phyloP scores from a whole-genome alignment of 148 eudicot genomes.

The Rhododendron kiyosumense region DNA sequence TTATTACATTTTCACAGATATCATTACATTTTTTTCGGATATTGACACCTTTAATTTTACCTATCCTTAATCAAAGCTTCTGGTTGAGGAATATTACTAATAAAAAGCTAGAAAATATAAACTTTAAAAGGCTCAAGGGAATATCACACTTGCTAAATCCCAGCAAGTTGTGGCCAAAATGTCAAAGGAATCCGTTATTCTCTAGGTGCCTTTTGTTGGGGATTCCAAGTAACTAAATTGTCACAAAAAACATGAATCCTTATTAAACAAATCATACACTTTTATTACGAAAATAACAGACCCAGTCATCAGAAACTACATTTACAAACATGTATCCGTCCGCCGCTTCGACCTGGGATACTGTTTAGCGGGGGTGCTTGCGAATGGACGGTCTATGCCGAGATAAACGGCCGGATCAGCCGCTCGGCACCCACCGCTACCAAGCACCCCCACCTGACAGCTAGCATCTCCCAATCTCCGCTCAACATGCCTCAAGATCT shows the following conservation, averaged over 20 bases:
- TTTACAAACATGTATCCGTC: neutral
- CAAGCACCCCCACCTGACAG: too few relatives aligned
- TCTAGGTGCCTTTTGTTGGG: constrained; percentile 9
- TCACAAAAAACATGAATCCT: neutral
- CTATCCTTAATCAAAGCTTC: neutral
- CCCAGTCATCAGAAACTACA: neutral
- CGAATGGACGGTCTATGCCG: too few relatives aligned
- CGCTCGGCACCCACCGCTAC: too few relatives aligned
- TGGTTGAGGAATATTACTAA: neutral
- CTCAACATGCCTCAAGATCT: neutral
- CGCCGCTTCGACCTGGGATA: too few relatives aligned
- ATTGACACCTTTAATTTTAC: too few relatives aligned
- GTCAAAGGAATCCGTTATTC: constrained; percentile 17
- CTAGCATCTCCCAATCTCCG: too few relatives aligned
- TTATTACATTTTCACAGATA: too few relatives aligned
- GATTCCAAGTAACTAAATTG: constrained; percentile 12
- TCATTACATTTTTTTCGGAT: too few relatives aligned
- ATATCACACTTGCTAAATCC: constrained; percentile 15
- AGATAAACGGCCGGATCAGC: too few relatives aligned
- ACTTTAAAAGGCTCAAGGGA: neutral
- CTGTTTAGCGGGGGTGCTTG: too few relatives aligned
- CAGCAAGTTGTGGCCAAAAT: constrained; percentile 19
- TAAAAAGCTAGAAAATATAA: neutral
- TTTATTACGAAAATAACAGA: neutral
- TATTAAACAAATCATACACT: neutral